Evolutionary conservation across 805 yeast genomes (phyloP).

Genomic region (Suhomyces sp.): DNA sequence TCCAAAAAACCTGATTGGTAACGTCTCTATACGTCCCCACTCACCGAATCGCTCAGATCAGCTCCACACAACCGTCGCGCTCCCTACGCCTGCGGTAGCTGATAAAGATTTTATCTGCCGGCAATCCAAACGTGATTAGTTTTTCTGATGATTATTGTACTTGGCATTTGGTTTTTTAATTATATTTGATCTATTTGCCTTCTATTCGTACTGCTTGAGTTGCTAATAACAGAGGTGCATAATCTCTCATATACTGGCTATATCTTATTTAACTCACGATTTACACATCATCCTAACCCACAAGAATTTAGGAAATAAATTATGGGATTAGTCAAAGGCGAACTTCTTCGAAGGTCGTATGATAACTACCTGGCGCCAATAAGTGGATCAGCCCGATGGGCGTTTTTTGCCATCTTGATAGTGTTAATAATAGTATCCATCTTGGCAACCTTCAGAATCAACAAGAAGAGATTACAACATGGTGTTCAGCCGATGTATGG

Average conservation of each 20-base stretch:
- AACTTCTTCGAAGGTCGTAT: background rate
- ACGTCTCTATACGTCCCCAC: background rate
- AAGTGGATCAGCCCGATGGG: conserved; percentile 49
- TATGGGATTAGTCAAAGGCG: background rate
- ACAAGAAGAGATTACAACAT: conserved; percentile 46
- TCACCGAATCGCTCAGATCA: background rate
- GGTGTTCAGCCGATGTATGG: conserved; percentile 66
- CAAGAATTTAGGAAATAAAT: no score
- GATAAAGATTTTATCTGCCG: background rate
- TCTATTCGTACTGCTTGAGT: background rate
- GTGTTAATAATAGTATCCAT: conserved; percentile 47
- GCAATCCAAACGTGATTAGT: background rate
- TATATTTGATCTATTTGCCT: background rate
- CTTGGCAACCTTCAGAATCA: conserved; percentile 51
- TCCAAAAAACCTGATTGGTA: background rate
- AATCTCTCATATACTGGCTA: background rate
- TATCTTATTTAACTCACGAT: no score
- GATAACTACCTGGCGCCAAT: background rate
- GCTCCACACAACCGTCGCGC: background rate
- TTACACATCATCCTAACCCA: no score
- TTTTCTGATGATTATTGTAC: background rate
- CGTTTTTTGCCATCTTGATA: conserved; percentile 60
- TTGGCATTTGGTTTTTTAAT: background rate
- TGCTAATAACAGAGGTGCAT: background rate
- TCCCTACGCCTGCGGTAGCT: background rate